A percentile compares a stretch with the other conserved stretches of the same genome.
These are phyloP conservation scores for Acanthamoeba polyphaga DNA, from an alignment of 208 protist species.

Conservation along the genomic window DNA sequence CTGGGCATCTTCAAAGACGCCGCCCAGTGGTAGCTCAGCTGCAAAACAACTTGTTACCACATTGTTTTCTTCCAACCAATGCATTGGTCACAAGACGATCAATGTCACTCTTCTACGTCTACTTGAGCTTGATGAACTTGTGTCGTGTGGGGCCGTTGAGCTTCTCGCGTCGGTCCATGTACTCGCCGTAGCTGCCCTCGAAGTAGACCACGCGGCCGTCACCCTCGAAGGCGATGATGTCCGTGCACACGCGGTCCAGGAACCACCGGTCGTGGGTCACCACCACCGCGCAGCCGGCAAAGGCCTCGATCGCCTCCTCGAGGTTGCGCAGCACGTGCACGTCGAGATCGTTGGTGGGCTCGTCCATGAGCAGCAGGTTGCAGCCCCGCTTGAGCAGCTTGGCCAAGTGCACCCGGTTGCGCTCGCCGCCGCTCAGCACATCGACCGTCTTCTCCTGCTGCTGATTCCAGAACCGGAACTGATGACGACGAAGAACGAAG, in stretches of 20 bases:
- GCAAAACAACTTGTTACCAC: too few species aligned
- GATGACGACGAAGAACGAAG: background rate
- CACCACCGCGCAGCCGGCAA: constrained; percentile 84
- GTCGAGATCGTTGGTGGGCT: constrained; percentile 90
- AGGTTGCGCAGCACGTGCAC: constrained; percentile 84
- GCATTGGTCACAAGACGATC: too few species aligned
- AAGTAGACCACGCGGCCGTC: constrained; percentile 74
- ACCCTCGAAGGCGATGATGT: constrained; percentile 87
- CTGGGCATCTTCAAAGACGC: too few species aligned
- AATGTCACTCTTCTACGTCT: too few species aligned
- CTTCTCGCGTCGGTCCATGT: constrained; percentile 25
- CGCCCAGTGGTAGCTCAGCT: too few species aligned
- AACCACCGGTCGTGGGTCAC: constrained; percentile 89
- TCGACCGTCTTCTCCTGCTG: constrained; percentile 84
- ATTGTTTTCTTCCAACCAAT: too few species aligned
- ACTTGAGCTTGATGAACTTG: constrained; percentile 22
- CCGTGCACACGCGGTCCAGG: constrained; percentile 87
- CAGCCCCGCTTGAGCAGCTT: constrained; percentile 85
- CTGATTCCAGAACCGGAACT: constrained; percentile 84
- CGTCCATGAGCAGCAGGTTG: constrained; percentile 87
- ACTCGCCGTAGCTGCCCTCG: constrained; percentile 54
- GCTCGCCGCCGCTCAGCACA: constrained; percentile 83
- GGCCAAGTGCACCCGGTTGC: constrained; percentile 87
- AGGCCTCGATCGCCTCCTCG: constrained; percentile 84
- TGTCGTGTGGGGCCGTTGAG: background rate